Evolutionary conservation across 192 early-diverging fungal genomes (phyloP), one percentile per base, ranked within the genome.

Genomic region (Backusella tuberculispora): DNA sequence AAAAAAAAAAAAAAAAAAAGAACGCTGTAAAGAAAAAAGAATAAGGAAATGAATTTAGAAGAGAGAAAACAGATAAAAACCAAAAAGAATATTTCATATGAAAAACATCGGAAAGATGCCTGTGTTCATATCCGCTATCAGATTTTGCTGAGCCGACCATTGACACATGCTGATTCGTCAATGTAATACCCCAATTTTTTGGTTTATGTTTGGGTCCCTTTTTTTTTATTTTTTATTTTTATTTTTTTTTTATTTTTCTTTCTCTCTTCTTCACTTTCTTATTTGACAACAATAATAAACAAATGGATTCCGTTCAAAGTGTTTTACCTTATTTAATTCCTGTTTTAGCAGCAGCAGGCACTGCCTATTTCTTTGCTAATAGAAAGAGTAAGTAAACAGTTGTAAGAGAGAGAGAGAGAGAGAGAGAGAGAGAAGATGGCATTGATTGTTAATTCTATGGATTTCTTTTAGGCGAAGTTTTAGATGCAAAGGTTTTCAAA

Each of bases 401-500:
- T 2, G n/a, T 13, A 14, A 73, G 38, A 19, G 42, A 43, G 19
- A n/a, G 24, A 56, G 63, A 15, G 47, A 26, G 24, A n/a, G 45
- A 34, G 45, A 17, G 56, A 66, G 3, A 37, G 47, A 63, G n/a
- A n/a, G n/a, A n/a, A n/a, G 14, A 47, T 34, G 43, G 21, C 70
- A 34, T 34, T 24, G 2, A 38, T 24, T 41, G 46, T 66, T 45
- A 17, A 38, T 24, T 21, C 12, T 8, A 65, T 26, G 26, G 19
- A 63, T 63, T 1, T 40, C 15, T 21, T 67, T 71, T 67, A 84
- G 80, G 69, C 56, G 80, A 88, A 5, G 91, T 87, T 7, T 81
- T 95, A 80, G 85, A 90, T 74, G 83, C 90, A 66, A 85, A 89
- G 73, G 88, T 90, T 50, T 95, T 89, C 82, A 90, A 91, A 82